Evolutionary conservation across 1,284 basidiomycete genomes (phyloP), one percentile per base, ranked within the genome.

Genomic region (Boletus mariae): DNA sequence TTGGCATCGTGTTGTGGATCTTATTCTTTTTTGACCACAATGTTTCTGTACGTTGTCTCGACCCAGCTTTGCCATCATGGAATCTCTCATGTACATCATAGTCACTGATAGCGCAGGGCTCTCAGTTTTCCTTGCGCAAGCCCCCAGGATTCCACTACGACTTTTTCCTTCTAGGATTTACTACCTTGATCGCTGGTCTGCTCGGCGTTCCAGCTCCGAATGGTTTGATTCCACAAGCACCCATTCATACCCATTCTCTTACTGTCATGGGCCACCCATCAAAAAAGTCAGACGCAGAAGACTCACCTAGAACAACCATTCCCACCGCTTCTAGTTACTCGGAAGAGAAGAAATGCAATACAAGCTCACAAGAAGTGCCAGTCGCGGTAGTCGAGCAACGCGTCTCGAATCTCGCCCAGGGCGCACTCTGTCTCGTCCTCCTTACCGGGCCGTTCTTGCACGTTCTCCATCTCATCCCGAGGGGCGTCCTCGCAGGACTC

Each of bases 141-240:
- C 94, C 95, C 1, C 88, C 94, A 0, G 95, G 92, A 0, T 98
- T 98, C 67, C 94, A 98, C 63, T 94, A 83, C 60, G 90, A 92
- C 65, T 90, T 92, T 65, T 90, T 94, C 76, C 75, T 94, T 4
- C 82, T 99, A 13, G 96, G 95, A 4, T 77, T 96, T 57, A 94
- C 92, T 0, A 98, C 95, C 0, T 90, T 98, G 62, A 83, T 98
- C 46, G 87, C 94, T 4, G 95, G 94, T 0, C 74, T 98, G 17
- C 77, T 99, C 3, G 95, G 95, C 15, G 67, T 97, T 4, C 94
- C 95, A 0, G 94, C 95, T 0, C 95, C 95, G 0, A 98, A 98
- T 63, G 95, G 94, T 4, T 79, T 96, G 23, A 97, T 99, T 46
- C 95, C 95, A 0, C 96, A 98, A 72, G 95, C 96, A 1, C 96